Base-by-base conservation (phyloP, 257 asterid species). In the Salvia rosmarinus region DNA sequence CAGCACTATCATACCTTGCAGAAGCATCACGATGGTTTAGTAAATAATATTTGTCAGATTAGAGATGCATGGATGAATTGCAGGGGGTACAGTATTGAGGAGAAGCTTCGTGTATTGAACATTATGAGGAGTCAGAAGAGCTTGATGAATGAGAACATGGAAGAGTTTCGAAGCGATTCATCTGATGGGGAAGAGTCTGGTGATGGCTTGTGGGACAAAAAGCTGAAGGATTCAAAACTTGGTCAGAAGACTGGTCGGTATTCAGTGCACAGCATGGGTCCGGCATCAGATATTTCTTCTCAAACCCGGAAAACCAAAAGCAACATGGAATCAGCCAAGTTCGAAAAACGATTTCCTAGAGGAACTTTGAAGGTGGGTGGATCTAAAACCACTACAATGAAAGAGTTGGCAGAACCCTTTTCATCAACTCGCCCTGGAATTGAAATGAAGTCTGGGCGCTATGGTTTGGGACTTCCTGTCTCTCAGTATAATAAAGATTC, bases 121-220 rank as follows among this genome's bases (percentile, higher is more conserved):
- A 95, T 95, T 54, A 81, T 87, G 95, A 88, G 80, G 81, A 92
- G 91, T 71, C 96, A 88, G 83, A 95, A 89, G 79, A 91, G 96
- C 79, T 82, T 91, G 85, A 91, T 89, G 96, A 82, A 86, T 79
- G 99, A 95, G 82, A 95, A 88, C 82, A 88, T 85, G 89, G 98
- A 95, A 80, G 98, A 87, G 72, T 58, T 84, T 71, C 86, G 74
- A 61, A 92, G 88, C 62, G 97, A 88, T 44, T 84, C 95, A 10
- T 92, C 97, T 57, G 98, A 88, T 57, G 86, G 85, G 79, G 96
- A 88, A 66, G 99, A 82, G 60, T 90, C 95, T 3, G 90, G 84
- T 28, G 95, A 87, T 82, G 85, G 81, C 75, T 61, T 83, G 71
- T 87, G 96, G 98, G 84, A 84, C 32, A 90, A 87, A 81, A 88